Evolutionary conservation across 78 protist genomes (phyloP).

Genomic region (Tieghemostelium lacteum): DNA sequence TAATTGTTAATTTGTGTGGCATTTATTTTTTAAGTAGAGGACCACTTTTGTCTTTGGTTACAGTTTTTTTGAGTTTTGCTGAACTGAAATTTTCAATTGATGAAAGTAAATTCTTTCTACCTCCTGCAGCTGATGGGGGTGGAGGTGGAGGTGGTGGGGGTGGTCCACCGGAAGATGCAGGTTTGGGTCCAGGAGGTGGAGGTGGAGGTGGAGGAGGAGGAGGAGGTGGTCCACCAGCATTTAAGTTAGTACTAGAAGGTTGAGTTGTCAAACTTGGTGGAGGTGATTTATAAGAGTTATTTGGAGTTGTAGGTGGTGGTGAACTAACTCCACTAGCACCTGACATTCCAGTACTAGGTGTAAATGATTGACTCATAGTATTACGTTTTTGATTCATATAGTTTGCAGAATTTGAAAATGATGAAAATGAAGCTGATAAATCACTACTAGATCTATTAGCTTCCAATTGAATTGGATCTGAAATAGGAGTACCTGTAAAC

Average conservation of each 20-base stretch:
- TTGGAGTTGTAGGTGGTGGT: neutral
- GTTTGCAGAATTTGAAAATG: neutral
- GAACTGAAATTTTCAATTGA: conserved; percentile 48
- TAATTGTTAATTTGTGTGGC: neutral
- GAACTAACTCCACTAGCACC: neutral
- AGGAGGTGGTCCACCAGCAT: conserved; percentile 7
- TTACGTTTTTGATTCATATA: neutral
- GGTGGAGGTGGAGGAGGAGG: conserved; percentile 8
- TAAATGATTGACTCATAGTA: neutral
- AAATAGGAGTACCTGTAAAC: conserved; percentile 7
- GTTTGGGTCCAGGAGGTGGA: conserved; percentile 19
- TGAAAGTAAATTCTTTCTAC: conserved; percentile 8
- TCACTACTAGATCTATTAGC: neutral
- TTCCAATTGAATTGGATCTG: conserved; percentile 4
- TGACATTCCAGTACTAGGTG: neutral
- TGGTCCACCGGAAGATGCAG: neutral
- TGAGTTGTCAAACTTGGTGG: no score
- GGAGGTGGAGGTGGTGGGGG: conserved; percentile 43
- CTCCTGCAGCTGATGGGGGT: neutral
- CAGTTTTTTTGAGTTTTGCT: conserved; percentile 35
- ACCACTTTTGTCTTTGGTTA: conserved; percentile 44
- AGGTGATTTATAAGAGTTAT: neutral
- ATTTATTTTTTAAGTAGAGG: conserved; percentile 10
- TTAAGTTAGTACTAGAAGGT: no score
- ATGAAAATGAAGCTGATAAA: conserved; percentile 7